phyloP scores from a whole-genome alignment of 2,329 filamentous ascomycete species.

The Gnomoniopsis sp. region DNA sequence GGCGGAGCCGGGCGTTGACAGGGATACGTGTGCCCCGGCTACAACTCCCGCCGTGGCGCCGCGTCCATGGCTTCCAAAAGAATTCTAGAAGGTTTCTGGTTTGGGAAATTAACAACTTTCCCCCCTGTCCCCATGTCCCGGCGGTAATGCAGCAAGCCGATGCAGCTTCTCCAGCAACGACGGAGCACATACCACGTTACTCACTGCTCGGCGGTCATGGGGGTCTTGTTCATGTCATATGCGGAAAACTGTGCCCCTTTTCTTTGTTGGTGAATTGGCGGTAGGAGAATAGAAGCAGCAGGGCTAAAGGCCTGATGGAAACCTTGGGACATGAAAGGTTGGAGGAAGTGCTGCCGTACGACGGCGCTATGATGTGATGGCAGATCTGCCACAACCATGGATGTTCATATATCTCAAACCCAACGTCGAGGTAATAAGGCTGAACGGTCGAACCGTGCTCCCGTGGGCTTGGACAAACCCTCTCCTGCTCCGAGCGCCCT shows the following conservation, averaged over 20 bases:
- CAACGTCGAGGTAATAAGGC: background rate
- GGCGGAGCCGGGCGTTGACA: background rate
- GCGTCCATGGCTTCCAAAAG: constrained; percentile 8
- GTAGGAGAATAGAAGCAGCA: background rate
- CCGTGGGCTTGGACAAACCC: background rate
- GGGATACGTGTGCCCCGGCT: constrained; percentile 2
- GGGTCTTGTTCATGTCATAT: background rate
- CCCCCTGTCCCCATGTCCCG: constrained; percentile 5
- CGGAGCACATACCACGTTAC: background rate
- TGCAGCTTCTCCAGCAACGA: constrained; percentile 11
- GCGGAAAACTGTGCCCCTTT: constrained; percentile 10
- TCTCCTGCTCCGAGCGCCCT: background rate
- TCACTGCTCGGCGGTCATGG: background rate
- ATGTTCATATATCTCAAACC: background rate
- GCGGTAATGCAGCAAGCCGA: constrained; percentile 12
- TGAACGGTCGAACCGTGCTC: constrained; percentile 8
- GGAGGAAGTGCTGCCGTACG: background rate
- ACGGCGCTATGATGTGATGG: background rate
- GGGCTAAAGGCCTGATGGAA: background rate
- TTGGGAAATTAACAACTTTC: constrained; percentile 8
- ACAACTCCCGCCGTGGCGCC: background rate
- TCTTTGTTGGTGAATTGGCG: background rate
- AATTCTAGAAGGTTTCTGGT: constrained; percentile 17
- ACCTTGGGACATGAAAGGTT: background rate
- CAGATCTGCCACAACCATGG: background rate